Evolutionary conservation across 2,329 filamentous ascomycete species (phyloP).

Genomic region (Nakataea oryzae): DNA sequence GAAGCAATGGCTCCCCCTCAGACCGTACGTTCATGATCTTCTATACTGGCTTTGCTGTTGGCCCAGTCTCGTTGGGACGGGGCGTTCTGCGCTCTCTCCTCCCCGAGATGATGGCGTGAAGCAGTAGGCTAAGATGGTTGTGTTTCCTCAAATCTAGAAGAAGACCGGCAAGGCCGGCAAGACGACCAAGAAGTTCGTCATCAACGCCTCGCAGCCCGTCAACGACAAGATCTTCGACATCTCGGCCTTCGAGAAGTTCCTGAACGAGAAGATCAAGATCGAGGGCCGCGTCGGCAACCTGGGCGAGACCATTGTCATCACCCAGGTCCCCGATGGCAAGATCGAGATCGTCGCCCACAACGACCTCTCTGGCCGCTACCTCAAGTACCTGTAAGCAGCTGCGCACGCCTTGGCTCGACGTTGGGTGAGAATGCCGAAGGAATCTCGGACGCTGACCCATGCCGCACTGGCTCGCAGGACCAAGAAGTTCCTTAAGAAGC

Average conservation of each 20-base stretch:
- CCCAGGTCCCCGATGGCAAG: slow-evolving; percentile 89
- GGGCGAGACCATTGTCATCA: slow-evolving; percentile 84
- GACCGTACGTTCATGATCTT: slow-evolving; percentile 70
- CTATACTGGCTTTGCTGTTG: slow-evolving; percentile 78
- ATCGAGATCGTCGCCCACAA: slow-evolving; percentile 96
- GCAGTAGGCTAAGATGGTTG: slow-evolving; percentile 92
- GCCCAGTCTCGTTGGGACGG: slow-evolving; percentile 33
- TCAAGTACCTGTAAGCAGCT: slow-evolving; percentile 88
- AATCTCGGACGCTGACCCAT: not conserved
- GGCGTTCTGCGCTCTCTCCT: not conserved
- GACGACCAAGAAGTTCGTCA: slow-evolving; percentile 94
- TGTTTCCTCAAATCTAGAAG: slow-evolving; percentile 45
- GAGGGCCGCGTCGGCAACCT: slow-evolving; percentile 97
- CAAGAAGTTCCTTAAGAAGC: slow-evolving; percentile 99
- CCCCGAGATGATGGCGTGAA: slow-evolving; percentile 43
- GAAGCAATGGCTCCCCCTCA: slow-evolving; percentile 66
- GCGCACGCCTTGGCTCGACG: not conserved
- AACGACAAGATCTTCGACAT: slow-evolving; percentile 99
- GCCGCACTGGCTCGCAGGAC: slow-evolving; percentile 47
- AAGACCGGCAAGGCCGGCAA: slow-evolving; percentile 59
- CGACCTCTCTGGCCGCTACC: slow-evolving; percentile 95
- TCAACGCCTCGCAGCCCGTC: slow-evolving; percentile 97
- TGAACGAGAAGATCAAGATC: slow-evolving; percentile 99
- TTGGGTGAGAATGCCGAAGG: not conserved
- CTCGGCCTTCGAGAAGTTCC: slow-evolving; percentile 98